Evolutionary conservation across 1,284 basidiomycete species (phyloP).

Genomic region (Microbotryum scabiosae): DNA sequence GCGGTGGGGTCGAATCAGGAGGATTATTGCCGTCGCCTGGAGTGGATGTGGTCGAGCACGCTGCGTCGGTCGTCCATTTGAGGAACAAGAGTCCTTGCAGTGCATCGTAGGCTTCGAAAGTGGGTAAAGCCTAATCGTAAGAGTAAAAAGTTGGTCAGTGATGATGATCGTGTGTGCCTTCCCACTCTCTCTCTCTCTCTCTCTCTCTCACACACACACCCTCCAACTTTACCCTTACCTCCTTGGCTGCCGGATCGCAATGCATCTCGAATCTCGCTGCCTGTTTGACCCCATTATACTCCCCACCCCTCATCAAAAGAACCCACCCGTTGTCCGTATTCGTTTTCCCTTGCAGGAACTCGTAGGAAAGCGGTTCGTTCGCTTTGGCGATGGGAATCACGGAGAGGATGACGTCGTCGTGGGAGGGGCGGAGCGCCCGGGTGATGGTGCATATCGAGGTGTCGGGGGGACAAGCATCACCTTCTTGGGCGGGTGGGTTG

Average conservation of each 20-base stretch:
- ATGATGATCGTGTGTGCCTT: not conserved
- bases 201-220: too few species aligned
- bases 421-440: conserved; percentile 4
- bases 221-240: conserved; percentile 6
- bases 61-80: conserved; percentile 46
- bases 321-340: conserved; percentile 6
- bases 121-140: conserved; percentile 38
- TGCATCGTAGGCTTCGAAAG: conserved; percentile 54
- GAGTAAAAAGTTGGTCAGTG: too few species aligned
- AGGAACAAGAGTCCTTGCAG: conserved; percentile 46
- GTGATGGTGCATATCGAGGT: conserved; percentile 23
- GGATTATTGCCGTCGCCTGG: conserved; percentile 41
- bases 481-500: not conserved
- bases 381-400: conserved; percentile 20
- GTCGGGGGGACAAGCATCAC: conserved; percentile 20
- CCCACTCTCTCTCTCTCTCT: not conserved
- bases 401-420: conserved; percentile 20
- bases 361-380: not conserved
- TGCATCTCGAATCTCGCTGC: conserved; percentile 17
- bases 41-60: conserved; percentile 41
- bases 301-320: conserved; percentile 16
- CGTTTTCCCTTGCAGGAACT: conserved; percentile 1
- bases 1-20: not conserved
- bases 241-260: conserved; percentile 19
- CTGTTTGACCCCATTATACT: conserved; percentile 19